Percentiles rank a stretch among this genome's conserved stretches.
These are phyloP conservation scores for Dillenia turbinata DNA, from an alignment of 164 flowering plant genomes.

Conservation along the genomic window DNA sequence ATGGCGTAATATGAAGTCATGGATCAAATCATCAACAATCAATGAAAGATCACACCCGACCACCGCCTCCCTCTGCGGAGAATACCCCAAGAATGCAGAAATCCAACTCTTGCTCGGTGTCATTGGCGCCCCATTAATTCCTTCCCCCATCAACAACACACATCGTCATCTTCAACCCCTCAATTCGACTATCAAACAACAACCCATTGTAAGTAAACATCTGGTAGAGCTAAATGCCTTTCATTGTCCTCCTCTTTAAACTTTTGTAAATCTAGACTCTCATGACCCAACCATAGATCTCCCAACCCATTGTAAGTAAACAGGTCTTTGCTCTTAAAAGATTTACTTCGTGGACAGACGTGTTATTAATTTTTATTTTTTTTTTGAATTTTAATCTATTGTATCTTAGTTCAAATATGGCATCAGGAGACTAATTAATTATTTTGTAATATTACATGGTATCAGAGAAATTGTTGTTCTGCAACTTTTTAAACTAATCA, in stretches of 20 bases:
- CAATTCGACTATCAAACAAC: constrained; percentile 45
- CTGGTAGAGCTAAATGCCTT: too few relatives aligned
- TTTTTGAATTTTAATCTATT: too few relatives aligned
- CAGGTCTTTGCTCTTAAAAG: background rate
- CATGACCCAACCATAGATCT: background rate
- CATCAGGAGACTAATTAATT: too few relatives aligned
- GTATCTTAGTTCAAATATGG: too few relatives aligned
- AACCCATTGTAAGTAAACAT: constrained; percentile 57
- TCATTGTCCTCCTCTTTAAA: too few relatives aligned
- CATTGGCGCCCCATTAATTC: constrained; percentile 79
- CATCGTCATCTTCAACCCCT: constrained; percentile 18
- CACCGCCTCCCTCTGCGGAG: constrained; percentile 25
- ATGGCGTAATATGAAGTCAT: constrained; percentile 68
- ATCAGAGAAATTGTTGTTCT: too few relatives aligned
- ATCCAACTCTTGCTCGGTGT: constrained; percentile 82
- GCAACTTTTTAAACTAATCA: too few relatives aligned
- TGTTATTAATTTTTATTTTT: too few relatives aligned
- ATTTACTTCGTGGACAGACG: background rate
- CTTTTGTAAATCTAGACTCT: too few relatives aligned
- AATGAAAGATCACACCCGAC: constrained; percentile 23
- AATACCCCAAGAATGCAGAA: constrained; percentile 34
- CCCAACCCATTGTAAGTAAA: background rate
- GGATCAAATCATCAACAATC: constrained; percentile 47
- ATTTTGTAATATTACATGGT: too few relatives aligned
- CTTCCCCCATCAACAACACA: constrained; percentile 41